These are phyloP conservation scores for Syncephalastrum racemosum DNA, from an alignment of 371 early-diverging fungal species.

Conservation along the genomic window DNA sequence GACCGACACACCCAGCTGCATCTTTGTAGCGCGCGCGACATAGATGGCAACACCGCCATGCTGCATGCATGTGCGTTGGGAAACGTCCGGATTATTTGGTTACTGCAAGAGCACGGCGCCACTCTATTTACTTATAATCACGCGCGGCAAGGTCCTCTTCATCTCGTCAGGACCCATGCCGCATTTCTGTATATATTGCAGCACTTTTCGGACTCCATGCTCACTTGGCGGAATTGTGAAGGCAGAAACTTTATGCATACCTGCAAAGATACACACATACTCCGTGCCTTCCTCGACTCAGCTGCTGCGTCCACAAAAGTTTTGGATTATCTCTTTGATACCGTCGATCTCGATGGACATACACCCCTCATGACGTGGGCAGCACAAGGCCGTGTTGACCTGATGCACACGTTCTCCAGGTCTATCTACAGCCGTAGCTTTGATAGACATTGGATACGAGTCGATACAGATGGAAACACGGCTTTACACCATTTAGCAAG, in stretches of 20 bases:
- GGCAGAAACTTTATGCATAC: conserved; percentile 48
- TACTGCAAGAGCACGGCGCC: conserved; percentile 2
- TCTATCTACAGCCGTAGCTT: not conserved
- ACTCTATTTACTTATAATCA: not conserved
- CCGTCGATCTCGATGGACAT: conserved; percentile 18
- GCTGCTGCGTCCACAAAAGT: conserved; percentile 19
- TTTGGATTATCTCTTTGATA: not conserved
- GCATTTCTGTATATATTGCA: conserved; percentile 14
- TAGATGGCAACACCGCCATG: conserved; percentile 43
- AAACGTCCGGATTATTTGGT: not conserved
- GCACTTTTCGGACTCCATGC: conserved; percentile 2
- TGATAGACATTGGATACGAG: no score
- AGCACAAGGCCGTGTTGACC: conserved; percentile 31
- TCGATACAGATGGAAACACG: conserved; percentile 6
- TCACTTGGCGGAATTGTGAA: conserved; percentile 22
- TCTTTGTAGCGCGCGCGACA: conserved; percentile 29
- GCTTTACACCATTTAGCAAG: not conserved
- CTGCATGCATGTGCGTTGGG: conserved; percentile 21
- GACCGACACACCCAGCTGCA: conserved; percentile 2
- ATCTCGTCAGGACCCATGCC: conserved; percentile 15
- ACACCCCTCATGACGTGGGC: conserved; percentile 52
- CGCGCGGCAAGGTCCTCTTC: conserved; percentile 21
- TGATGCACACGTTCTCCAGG: conserved; percentile 29
- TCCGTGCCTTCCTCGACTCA: conserved; percentile 13
- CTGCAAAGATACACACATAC: conserved; percentile 21